Evolutionary conservation across 2,329 filamentous ascomycete species (phyloP), one percentile per base, ranked within the genome.

Genomic region (Phyllosticta citriasiana): DNA sequence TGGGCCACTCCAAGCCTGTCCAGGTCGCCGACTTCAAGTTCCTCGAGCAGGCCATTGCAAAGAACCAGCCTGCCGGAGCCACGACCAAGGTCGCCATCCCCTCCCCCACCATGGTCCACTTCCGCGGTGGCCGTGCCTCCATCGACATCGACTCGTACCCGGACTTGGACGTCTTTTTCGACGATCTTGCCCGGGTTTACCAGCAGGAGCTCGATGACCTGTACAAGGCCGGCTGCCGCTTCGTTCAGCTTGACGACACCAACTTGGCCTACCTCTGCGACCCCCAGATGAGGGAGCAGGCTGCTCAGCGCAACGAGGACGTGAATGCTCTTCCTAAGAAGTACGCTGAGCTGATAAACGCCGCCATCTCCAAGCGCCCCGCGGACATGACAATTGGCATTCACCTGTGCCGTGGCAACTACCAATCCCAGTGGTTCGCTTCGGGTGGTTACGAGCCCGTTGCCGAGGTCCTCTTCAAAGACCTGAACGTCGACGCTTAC

Each of bases 221-320:
- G n/a, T 81, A 83, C 71, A 69, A 73, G 30, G 80, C 81, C 1
- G 81, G 81, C 6, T 80, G 78, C 69, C 78, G 81, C 65, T 82
- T 82, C 66, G 78, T 83, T 12, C 81, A 84, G 72, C 76, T 84
- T 59, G 81, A 84, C 69, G 81, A 84, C 73, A 83, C 81, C 19
- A 83, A 83, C 70, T 74, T 84, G n/a, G 80, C 81, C 16, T 84
- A 83, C 68, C 78, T 83, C 10, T 84, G 81, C 72, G 81, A 83
- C 67, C 77, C 77, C 30, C 75, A 78, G 65, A 83, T 83, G 81
- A 76, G 80, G 51, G 78, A 79, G 65, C 77, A 79, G 65, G 80
- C 80, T 56, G 80, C 79, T 65, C 70, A 76, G 66, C 77, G 81
- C 40, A 80, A 82, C 68, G 74, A 80, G 62, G 78, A 81, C 67